Conservation (phyloP, 2,329 filamentous ascomycete species). For the Xylaria sp. region DNA sequence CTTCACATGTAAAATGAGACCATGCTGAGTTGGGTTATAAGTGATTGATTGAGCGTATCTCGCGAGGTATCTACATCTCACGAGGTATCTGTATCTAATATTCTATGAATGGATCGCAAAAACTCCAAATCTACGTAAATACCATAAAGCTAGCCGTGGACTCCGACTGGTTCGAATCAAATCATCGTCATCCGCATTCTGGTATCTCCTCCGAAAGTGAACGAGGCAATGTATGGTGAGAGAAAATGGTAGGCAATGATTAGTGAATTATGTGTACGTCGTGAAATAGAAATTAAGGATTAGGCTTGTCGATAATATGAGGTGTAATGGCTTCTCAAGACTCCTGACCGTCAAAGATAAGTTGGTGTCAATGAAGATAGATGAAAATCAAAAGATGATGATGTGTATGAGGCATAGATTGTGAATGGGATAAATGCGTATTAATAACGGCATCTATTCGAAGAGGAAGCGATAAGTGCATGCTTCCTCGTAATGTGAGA, state of each 20-base stretch:
- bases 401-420: not conserved
- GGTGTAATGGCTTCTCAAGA: not conserved
- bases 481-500: not conserved
- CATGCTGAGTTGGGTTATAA: too few relatives aligned
- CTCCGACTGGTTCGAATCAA: not conserved
- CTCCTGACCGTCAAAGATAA: not conserved
- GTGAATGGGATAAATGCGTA: not conserved
- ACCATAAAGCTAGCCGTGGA: not conserved
- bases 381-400: not conserved
- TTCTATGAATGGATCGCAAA: constrained; percentile 4
- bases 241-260: not conserved
- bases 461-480: not conserved
- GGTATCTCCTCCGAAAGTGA: not conserved
- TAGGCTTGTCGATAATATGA: not conserved
- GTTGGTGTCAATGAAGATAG: not conserved
- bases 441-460: not conserved
- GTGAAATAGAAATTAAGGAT: constrained; percentile 3
- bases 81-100: not conserved
- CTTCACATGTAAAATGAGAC: too few relatives aligned
- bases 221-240: not conserved
- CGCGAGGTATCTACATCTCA: too few relatives aligned
- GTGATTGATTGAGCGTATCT: too few relatives aligned
- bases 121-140: constrained; percentile 19
- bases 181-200: not conserved
- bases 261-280: not conserved